phyloP scores from a whole-genome alignment of 495 filamentous ascomycete species.

The Sordaria brevicollis region DNA sequence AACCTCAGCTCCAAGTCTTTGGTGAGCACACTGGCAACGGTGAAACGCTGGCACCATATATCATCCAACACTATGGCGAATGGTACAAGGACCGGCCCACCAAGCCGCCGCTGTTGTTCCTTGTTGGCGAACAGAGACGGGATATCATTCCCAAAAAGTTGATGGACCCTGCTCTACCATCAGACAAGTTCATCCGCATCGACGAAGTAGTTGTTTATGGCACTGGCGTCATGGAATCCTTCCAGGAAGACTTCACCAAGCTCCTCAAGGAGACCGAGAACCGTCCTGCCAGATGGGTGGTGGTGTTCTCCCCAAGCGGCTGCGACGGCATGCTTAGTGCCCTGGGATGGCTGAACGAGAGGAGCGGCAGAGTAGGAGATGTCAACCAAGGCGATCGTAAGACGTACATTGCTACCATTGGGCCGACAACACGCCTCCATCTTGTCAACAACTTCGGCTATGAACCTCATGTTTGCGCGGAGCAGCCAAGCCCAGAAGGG shows the following conservation, averaged over 20 bases:
- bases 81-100: constrained; percentile 26
- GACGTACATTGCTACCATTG: constrained; percentile 74
- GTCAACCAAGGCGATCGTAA: constrained; percentile 7
- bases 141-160: constrained; percentile 82
- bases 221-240: constrained; percentile 67
- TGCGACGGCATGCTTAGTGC: constrained; percentile 70
- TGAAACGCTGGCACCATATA: constrained; percentile 62
- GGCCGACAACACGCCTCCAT: constrained; percentile 81
- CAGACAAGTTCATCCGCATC: constrained; percentile 43
- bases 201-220: constrained; percentile 79
- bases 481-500: constrained; percentile 73
- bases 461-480: constrained; percentile 72
- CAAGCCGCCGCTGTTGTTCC: constrained; percentile 66
- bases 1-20: constrained; percentile 43
- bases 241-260: constrained; percentile 51
- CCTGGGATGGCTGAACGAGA: constrained; percentile 46
- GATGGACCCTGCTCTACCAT: constrained; percentile 37
- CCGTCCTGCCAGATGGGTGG: constrained; percentile 56
- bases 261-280: constrained; percentile 32
- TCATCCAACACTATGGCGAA: constrained; percentile 57
- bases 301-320: constrained; percentile 88
- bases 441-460: constrained; percentile 55
- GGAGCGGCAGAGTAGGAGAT: constrained; percentile 28
- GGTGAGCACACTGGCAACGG: constrained; percentile 78
- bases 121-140: constrained; percentile 75